phyloP scores from a whole-genome alignment of 2,329 filamentous ascomycete genomes.

The Lecanoromycetidae sp. region DNA sequence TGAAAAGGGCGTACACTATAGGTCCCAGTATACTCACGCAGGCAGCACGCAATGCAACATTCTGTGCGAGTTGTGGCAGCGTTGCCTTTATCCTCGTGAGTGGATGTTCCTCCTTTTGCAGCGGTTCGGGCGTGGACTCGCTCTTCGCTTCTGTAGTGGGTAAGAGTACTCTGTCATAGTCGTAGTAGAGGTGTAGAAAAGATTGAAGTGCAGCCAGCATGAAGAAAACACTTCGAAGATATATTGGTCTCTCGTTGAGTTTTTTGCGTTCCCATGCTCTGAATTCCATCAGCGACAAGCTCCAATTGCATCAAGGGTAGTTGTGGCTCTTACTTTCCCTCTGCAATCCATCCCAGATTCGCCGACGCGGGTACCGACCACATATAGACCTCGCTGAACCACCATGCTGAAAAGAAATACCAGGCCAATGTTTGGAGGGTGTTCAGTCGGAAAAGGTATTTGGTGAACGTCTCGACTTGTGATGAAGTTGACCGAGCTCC shows the following conservation, averaged over 20 bases:
- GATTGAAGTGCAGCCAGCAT: slow-evolving; percentile 60
- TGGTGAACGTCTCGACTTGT: slow-evolving; percentile 50
- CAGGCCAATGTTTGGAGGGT: slow-evolving; percentile 60
- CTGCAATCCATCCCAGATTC: slow-evolving; percentile 61
- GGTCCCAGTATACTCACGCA: slow-evolving; percentile 36
- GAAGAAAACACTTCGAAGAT: slow-evolving; percentile 59
- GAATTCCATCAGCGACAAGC: slow-evolving; percentile 5
- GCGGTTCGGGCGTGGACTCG: slow-evolving; percentile 19
- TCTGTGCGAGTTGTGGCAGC: slow-evolving; percentile 24
- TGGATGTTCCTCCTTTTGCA: slow-evolving; percentile 25
- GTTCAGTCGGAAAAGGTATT: slow-evolving; percentile 45
- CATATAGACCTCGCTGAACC: slow-evolving; percentile 72
- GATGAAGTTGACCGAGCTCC: slow-evolving; percentile 51
- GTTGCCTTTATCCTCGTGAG: slow-evolving; percentile 28
- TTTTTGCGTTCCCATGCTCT: slow-evolving; percentile 53
- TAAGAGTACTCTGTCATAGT: slow-evolving; percentile 57
- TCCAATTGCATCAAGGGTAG: neutral
- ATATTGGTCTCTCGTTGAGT: slow-evolving; percentile 78
- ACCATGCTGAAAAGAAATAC: slow-evolving; percentile 64
- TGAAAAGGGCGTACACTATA: slow-evolving; percentile 48
- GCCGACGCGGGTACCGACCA: slow-evolving; percentile 51
- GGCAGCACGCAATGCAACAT: slow-evolving; percentile 28
- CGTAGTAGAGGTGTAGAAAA: slow-evolving; percentile 54
- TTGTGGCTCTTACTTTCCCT: slow-evolving; percentile 43
- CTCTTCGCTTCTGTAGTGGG: slow-evolving; percentile 30